phyloP scores from a whole-genome alignment of 306 rosid genomes.

The Quercus engelmannii region DNA sequence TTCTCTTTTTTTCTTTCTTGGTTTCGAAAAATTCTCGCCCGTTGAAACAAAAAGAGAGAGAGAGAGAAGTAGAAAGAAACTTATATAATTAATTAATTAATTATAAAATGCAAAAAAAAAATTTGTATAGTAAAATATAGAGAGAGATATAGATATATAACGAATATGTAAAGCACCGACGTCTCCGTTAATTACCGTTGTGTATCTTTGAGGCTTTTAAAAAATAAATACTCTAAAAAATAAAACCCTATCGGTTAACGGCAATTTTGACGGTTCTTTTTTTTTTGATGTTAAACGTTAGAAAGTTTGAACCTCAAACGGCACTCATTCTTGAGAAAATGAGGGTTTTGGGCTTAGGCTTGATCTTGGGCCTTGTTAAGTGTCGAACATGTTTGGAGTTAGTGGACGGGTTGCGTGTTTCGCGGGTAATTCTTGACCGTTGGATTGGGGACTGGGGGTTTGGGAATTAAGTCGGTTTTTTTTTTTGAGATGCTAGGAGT shows the following conservation, averaged over 20 bases:
- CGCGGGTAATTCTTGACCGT: slow-evolving; percentile 38
- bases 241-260: slow-evolving; percentile 45
- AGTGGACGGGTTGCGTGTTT: background rate
- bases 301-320: slow-evolving; percentile 82
- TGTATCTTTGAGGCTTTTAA: too few species aligned
- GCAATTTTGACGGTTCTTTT: slow-evolving; percentile 21
- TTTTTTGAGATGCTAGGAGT: too few species aligned
- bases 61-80: slow-evolving; percentile 2
- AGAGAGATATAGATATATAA: slow-evolving; percentile 18
- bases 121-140: slow-evolving; percentile 11
- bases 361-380: slow-evolving; percentile 17
- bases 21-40: slow-evolving; percentile 99
- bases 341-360: too few species aligned
- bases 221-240: background rate
- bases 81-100: background rate
- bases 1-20: too few species aligned
- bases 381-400: slow-evolving; percentile 33
- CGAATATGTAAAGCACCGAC: slow-evolving; percentile 74
- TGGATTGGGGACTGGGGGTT: slow-evolving; percentile 22
- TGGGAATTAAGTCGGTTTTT: background rate
- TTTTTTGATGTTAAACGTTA: slow-evolving; percentile 16
- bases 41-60: slow-evolving; percentile 71
- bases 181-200: slow-evolving; percentile 82
- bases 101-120: too few species aligned
- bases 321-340: slow-evolving; percentile 33